Conservation (phyloP, 441 rosid genomes). For the Geranium incanum region DNA sequence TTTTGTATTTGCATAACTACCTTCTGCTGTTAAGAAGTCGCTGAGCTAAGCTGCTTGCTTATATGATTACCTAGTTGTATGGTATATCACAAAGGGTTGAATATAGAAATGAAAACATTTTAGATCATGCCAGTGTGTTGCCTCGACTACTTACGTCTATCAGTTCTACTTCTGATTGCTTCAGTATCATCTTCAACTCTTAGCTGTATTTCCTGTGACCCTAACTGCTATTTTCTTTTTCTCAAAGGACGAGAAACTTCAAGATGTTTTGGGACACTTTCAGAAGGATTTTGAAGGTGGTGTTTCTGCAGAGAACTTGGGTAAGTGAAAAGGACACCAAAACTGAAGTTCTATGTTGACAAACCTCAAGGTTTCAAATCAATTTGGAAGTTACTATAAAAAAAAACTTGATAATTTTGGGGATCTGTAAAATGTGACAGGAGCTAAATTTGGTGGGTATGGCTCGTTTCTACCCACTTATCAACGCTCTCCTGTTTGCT, state of each 20-base stretch:
- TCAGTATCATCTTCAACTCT: neutral
- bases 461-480: conserved; percentile 85
- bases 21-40: neutral
- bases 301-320: conserved; percentile 47
- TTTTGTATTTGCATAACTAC: too few relatives aligned
- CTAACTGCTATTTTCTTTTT: conserved; percentile 12
- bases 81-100: too few relatives aligned
- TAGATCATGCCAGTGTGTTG: too few relatives aligned
- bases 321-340: conserved; percentile 30
- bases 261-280: conserved; percentile 58
- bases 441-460: conserved; percentile 91
- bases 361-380: neutral
- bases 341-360: neutral
- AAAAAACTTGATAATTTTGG: neutral
- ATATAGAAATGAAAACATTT: too few relatives aligned
- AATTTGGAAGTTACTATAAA: neutral
- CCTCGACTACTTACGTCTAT: too few relatives aligned
- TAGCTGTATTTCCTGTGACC: neutral
- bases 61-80: too few relatives aligned
- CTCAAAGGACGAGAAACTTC: conserved; percentile 51
- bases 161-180: too few relatives aligned
- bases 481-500: conserved; percentile 69
- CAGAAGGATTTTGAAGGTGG: conserved; percentile 58
- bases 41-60: neutral
- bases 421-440: conserved; percentile 36